phyloP scores from a whole-genome alignment of 495 filamentous ascomycete species.

The Staphylotrichum longicolle region DNA sequence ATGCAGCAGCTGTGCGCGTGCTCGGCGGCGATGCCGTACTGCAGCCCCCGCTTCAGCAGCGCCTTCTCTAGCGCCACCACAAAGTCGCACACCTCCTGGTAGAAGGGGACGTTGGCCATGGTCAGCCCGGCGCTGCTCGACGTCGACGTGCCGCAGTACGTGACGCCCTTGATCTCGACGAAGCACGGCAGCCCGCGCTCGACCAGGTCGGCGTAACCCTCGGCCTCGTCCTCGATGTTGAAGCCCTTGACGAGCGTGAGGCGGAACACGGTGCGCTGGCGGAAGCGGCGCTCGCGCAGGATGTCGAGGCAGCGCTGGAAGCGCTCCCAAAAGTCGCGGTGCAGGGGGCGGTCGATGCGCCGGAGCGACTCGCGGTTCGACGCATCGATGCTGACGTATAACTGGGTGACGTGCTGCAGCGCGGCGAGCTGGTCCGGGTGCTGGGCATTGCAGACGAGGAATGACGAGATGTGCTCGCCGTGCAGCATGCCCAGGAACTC shows the following conservation, averaged over 20 bases:
- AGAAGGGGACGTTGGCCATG: slow-evolving; percentile 96
- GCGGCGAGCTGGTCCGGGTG: slow-evolving; percentile 87
- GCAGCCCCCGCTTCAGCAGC: slow-evolving; percentile 63
- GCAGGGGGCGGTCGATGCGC: slow-evolving; percentile 84
- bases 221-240: slow-evolving; percentile 89
- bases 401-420: slow-evolving; percentile 79
- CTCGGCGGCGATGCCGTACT: slow-evolving; percentile 90
- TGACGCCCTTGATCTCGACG: slow-evolving; percentile 93
- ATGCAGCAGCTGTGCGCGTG: slow-evolving; percentile 93
- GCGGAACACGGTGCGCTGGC: slow-evolving; percentile 90
- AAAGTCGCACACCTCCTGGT: slow-evolving; percentile 79
- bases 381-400: slow-evolving; percentile 95
- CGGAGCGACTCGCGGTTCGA: slow-evolving; percentile 84
- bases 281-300: slow-evolving; percentile 71
- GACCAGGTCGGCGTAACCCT: slow-evolving; percentile 87
- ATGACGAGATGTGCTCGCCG: slow-evolving; percentile 80
- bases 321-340: slow-evolving; percentile 96
- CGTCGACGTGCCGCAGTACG: slow-evolving; percentile 88
- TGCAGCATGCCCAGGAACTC: slow-evolving; percentile 81
- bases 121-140: slow-evolving; percentile 77
- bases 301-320: slow-evolving; percentile 90
- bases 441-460: slow-evolving; percentile 97
- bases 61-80: slow-evolving; percentile 68
- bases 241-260: slow-evolving; percentile 93
- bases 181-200: slow-evolving; percentile 82